phyloP scores from a whole-genome alignment of 352 stramenopile species.

The Globisporangium megalacanthum region DNA sequence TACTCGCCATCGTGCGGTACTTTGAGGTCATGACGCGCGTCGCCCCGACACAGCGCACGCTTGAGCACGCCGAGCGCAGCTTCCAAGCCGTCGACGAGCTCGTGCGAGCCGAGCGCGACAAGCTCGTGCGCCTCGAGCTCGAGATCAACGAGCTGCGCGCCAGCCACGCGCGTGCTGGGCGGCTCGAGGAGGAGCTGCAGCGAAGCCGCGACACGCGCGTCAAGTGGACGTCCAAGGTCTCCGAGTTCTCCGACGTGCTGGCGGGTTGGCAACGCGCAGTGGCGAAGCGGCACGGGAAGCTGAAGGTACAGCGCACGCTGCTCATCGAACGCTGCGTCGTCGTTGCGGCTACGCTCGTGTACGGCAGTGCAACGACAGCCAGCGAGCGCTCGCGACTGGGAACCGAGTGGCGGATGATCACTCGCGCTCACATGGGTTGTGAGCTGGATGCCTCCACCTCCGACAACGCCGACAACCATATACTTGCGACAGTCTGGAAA shows the following conservation, averaged over 20 bases:
- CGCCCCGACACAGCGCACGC: constrained; percentile 41
- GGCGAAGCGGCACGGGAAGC: constrained; percentile 9
- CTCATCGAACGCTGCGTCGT: constrained; percentile 32
- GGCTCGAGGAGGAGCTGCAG: constrained; percentile 44
- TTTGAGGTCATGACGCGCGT: constrained; percentile 64
- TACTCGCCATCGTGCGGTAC: constrained; percentile 60
- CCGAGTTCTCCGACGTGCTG: constrained; percentile 33
- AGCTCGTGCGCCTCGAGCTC: constrained; percentile 46
- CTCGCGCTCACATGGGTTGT: constrained; percentile 4
- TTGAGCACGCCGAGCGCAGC: constrained; percentile 32
- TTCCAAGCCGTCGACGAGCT: constrained; percentile 36
- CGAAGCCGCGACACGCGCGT: constrained; percentile 38
- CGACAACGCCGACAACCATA: constrained; percentile 4
- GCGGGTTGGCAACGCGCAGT: constrained; percentile 31
- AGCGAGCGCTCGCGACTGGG: constrained; percentile 21
- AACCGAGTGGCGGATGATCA: constrained; percentile 14
- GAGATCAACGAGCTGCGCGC: constrained; percentile 38
- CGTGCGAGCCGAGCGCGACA: constrained; percentile 36
- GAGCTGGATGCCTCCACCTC: not conserved
- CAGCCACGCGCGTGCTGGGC: constrained; percentile 24
- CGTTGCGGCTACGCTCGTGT: constrained; percentile 25
- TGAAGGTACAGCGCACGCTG: constrained; percentile 22
- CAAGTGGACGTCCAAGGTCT: constrained; percentile 33
- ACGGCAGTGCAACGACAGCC: constrained; percentile 20
- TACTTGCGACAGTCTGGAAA: not conserved